Evolutionary conservation across 805 yeast genomes (phyloP), one percentile per base, ranked within the genome.

Genomic region (Maudiozyma serrabonitensis): DNA sequence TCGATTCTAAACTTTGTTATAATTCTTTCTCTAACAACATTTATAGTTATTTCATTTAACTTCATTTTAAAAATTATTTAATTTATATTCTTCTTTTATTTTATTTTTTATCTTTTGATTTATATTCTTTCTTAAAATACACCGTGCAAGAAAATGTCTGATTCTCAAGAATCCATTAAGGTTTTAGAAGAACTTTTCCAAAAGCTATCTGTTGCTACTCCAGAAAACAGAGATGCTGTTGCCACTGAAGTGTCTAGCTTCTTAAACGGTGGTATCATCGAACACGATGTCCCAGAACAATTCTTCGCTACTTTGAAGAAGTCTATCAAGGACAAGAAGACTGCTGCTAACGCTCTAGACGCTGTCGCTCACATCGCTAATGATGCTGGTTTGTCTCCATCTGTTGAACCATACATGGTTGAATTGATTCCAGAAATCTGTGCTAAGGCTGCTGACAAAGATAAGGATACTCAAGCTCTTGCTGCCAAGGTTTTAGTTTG

Each of bases 401-500:
- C 95, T 57, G 95, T 89, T 57, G 99, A 93, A 80, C 99, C 99
- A 71, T 87, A 76, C 77, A 75, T 93, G 61, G 95, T 93, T 67
- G 81, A 75, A 51, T 76, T 90, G 67, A 80, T 83, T 61, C 74
- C 80, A 56, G 79, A 72, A 51, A 82, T 93, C 63, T 76, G 87
- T 59, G 75, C 75, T 60, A 84, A 81, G 74, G 74, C 91, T 65
- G 97, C 95, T 79, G 95, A 91, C 78, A 93, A 93, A 81, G 82
- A 82, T 72, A 75, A 75, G 67, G 87, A 79, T 38, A 74, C 82
- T 60, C 84, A 82, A 72, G 80, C 74, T 48, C 78, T 78, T 60
- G 98, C 97, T 62, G 63, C 81, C 51, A 75, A 72, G 51, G 89
- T 96, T 71, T 78, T 89, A 67, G 63, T 76, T 54, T 85, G 95